phyloP scores from a whole-genome alignment of 1,284 basidiomycete genomes.

The Leccinum subrobustum region DNA sequence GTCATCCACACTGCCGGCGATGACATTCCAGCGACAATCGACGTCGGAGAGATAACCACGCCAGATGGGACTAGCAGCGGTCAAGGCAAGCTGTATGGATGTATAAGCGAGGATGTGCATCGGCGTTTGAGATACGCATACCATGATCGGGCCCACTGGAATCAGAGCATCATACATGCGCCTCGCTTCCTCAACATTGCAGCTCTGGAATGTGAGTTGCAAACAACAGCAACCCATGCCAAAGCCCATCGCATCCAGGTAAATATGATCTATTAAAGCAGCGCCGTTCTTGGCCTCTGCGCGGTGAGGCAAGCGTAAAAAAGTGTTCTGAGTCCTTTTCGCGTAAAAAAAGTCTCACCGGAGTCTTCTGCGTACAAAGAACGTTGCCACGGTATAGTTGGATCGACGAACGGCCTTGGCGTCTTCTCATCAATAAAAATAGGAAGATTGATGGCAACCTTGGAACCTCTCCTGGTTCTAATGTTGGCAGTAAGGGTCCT shows the following conservation, averaged over 20 bases:
- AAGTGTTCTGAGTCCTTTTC: slow-evolving; percentile 13
- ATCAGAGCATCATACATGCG: slow-evolving; percentile 93
- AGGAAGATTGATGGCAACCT: slow-evolving; percentile 95
- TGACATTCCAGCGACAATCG: slow-evolving; percentile 98
- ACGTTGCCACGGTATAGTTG: slow-evolving; percentile 85
- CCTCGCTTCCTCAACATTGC: slow-evolving; percentile 89
- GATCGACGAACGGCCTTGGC: slow-evolving; percentile 87
- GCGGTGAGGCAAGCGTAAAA: not conserved
- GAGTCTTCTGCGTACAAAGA: slow-evolving; percentile 77
- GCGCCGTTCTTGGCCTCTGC: slow-evolving; percentile 86
- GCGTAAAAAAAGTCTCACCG: slow-evolving; percentile 42
- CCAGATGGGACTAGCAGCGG: slow-evolving; percentile 93
- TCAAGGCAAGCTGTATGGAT: slow-evolving; percentile 76
- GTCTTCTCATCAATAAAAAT: slow-evolving; percentile 90
- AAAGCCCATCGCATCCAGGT: slow-evolving; percentile 99
- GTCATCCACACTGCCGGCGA: slow-evolving; percentile 96
- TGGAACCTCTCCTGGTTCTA: slow-evolving; percentile 83
- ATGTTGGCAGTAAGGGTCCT: slow-evolving; percentile 98
- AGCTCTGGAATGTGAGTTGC: slow-evolving; percentile 97
- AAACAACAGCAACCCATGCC: slow-evolving; percentile 99
- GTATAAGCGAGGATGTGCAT: slow-evolving; percentile 8
- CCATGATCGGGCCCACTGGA: slow-evolving; percentile 93
- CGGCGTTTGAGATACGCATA: slow-evolving; percentile 37
- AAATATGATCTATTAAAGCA: slow-evolving; percentile 89
- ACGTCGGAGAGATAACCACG: slow-evolving; percentile 95